A percentile compares a stretch with the other conserved stretches of the same genome.
Conservation (phyloP, 371 early-diverging fungal species). For the Mortierella sp. region DNA sequence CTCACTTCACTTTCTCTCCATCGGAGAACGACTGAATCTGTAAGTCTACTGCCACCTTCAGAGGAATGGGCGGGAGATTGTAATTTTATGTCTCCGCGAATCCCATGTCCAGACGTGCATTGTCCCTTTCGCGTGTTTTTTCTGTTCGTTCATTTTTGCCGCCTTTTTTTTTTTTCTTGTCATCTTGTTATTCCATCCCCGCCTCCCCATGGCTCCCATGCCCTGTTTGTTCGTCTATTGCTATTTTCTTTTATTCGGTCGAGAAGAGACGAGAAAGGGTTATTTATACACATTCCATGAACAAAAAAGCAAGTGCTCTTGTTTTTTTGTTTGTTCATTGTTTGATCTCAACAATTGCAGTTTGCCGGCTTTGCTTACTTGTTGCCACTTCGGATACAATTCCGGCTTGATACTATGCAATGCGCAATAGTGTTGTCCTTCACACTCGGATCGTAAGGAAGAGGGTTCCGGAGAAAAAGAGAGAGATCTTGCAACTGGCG, state of each 20-base stretch:
- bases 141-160: neutral
- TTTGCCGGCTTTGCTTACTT: neutral
- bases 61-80: neutral
- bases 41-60: neutral
- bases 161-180: neutral
- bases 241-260: neutral
- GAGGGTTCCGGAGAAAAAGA: neutral
- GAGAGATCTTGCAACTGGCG: neutral
- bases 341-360: slow-evolving; percentile 6
- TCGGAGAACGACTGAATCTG: neutral
- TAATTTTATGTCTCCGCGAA: neutral
- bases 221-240: neutral
- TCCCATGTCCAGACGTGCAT: neutral
- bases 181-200: neutral
- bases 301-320: neutral
- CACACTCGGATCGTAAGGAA: neutral
- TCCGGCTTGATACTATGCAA: neutral
- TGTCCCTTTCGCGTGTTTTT: neutral
- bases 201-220: neutral
- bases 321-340: neutral
- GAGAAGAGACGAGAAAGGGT: neutral
- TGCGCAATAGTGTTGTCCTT: neutral
- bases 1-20: neutral
- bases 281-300: neutral
- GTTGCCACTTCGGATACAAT: neutral